Base-by-base conservation (phyloP, 2,329 filamentous ascomycete genomes). In the Leptographium lundbergii region DNA sequence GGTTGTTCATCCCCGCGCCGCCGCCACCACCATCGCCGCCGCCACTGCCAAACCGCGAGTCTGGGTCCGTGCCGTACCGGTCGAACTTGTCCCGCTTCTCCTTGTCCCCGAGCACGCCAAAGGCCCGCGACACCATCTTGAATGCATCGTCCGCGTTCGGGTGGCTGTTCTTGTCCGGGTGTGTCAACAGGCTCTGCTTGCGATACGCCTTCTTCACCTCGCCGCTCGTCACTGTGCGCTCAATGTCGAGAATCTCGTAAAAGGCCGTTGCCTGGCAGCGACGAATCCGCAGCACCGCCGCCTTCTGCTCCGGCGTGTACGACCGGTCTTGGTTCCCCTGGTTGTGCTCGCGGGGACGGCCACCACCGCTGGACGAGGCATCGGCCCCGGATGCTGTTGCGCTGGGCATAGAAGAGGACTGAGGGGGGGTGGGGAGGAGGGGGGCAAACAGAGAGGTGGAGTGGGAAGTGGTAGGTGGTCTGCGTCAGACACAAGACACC, bases 161-260 rank as follows among this genome's bases (percentile, higher is more conserved):
- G 71, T 96, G 91, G 56, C 91, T 91, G 79, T 99, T 99, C 78
- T 99, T 99, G 78, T 99, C 94, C 63, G 94, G 94, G 77, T 99
- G 94, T 61, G 94, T 99, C 69, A 97, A 79, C 67, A 99, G 77
- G 70, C 88, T 94, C 70, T 95, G 81, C 75, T 96, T 97, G 69
- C 92, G 84, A 75, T 99, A 99, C 7, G 94, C 92, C 77, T 97
- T 97, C 73, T 97, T 99, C 70, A 99, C 91, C 68, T 97, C 92
- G 62, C 78, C 73, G 66, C 97, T 92, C 55, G 84, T 84, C 67
- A 82, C 86, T 24, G 84, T 81, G 60, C 79, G 75, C 66, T 80
- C 80, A 47, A 86, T 76, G 25, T 85, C 85, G 36, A 99, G 76
- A 66, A 99, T 97, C 71, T 97, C 94, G 76, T 99, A 99, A 73